Base-by-base conservation (phyloP, 148 eudicot genomes). In the Rhododendron kiyosumense region DNA sequence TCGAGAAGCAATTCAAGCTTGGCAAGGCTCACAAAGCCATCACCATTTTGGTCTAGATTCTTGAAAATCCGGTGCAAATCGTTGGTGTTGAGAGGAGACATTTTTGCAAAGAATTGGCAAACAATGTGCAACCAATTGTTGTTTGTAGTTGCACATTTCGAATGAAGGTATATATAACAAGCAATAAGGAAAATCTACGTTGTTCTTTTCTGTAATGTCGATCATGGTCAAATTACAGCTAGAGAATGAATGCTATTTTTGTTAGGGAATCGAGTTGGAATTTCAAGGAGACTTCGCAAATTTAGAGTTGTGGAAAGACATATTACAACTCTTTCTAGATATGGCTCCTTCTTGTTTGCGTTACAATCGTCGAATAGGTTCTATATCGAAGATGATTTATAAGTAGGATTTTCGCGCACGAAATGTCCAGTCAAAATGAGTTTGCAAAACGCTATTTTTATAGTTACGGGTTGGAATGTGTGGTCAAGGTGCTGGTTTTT, bases 1-100 rank as follows among this genome's bases (percentile, higher is more conserved):
- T 91, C 88, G 5, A 93, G 92, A 41, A 92, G 88, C 91, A 84
- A 87, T 15, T 38, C 83, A 2, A 93, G 92, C 90, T 93, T 94
- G 4, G 88, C 87, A 5, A 91, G 81, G 86, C 91, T 93, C 85
- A 93, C 87, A 0, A 86, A 79, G 5, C 95, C 93, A 51, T 93
- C 94, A 1, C 88, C 79, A 57, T 93, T 89, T 61, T 84, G 83
- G 86, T 93, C 94, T 5, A 92, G 93, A 14, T 91, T 88, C 7
- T 86, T 67, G 84, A 93, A 93, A 18, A 93, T 88, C 22, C 84
- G 78, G 38, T 88, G 87, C 17, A 89, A 36, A 52, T 92, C 93
- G 0, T 74, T 17, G 24, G 81, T 22, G 83, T 81, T 89, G 76
- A 71, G 76, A 4, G 76, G 76, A 71, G 38, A 71, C 76, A 71